Percentiles rank a stretch among this genome's conserved stretches.
Evolutionary conservation across 345 rosid species (phyloP).

Genomic region (Populus pruinosa): DNA sequence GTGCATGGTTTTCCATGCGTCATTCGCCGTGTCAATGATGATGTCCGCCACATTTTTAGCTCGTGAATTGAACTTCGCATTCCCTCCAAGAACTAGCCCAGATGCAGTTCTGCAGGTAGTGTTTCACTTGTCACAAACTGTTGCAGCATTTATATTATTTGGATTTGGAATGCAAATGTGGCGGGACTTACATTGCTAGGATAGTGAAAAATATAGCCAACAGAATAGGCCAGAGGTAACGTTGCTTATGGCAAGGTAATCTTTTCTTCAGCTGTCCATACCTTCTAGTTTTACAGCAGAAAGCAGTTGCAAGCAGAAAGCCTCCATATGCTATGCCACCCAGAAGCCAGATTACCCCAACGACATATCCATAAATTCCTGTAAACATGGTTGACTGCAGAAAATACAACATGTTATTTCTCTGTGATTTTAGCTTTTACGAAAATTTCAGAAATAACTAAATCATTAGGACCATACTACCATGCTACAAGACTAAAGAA

Average conservation of each 20-base stretch:
- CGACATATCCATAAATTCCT: constrained; percentile 52
- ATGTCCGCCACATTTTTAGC: constrained; percentile 46
- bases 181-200: constrained; percentile 50
- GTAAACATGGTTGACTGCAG: constrained; percentile 61
- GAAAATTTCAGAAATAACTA: too few relatives aligned
- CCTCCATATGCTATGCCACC: constrained; percentile 40
- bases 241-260: constrained; percentile 25
- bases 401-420: neutral
- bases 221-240: constrained; percentile 37
- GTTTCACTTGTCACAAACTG: neutral
- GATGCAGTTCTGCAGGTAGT: constrained; percentile 43
- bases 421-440: too few relatives aligned
- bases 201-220: constrained; percentile 40
- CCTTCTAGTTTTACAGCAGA: constrained; percentile 26
- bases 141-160: neutral
- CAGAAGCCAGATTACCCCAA: constrained; percentile 52
- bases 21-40: constrained; percentile 53
- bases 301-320: constrained; percentile 19
- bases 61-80: constrained; percentile 42
- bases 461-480: too few relatives aligned
- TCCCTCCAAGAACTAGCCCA: constrained; percentile 61
- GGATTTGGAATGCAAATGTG: neutral
- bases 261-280: constrained; percentile 28
- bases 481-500: too few relatives aligned
- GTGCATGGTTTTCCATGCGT: constrained; percentile 46